A percentile compares a stretch with the other conserved stretches of the same genome.
These are phyloP conservation scores for Stemphylium lycopersici DNA, from an alignment of 2,329 filamentous ascomycete genomes.

Conservation along the genomic window DNA sequence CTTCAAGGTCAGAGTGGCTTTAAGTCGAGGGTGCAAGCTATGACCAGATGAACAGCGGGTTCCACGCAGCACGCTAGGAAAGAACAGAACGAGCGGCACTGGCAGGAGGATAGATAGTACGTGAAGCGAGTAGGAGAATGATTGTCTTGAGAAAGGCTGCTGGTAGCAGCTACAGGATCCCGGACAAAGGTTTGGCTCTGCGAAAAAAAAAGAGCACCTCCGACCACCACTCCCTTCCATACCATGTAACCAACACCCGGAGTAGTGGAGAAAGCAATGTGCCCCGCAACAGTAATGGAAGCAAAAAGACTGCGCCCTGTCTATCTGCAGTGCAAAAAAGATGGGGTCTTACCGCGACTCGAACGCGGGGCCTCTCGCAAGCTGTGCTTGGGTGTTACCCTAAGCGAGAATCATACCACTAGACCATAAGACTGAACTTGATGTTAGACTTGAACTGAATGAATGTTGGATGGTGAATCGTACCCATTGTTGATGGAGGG, in stretches of 20 bases:
- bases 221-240: no score
- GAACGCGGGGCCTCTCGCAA: slow-evolving; percentile 39
- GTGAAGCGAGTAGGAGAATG: not conserved
- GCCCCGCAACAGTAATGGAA: no score
- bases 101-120: not conserved
- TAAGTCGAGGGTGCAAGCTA: not conserved
- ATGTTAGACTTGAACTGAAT: not conserved
- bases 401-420: slow-evolving; percentile 75
- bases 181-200: not conserved
- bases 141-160: not conserved
- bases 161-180: not conserved
- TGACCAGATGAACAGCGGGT: slow-evolving; percentile 2
- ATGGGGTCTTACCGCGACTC: slow-evolving; percentile 35
- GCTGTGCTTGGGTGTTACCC: slow-evolving; percentile 48
- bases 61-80: not conserved
- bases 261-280: not conserved
- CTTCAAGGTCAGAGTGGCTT: not conserved
- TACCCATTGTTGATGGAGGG: slow-evolving; percentile 1
- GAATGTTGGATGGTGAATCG: not conserved
- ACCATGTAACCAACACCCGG: no score
- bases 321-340: slow-evolving; percentile 5
- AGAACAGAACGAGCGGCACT: not conserved
- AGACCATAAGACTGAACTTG: slow-evolving; percentile 51
- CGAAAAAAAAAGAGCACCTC: not conserved
- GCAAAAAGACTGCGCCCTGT: not conserved